Percentiles rank a stretch among this genome's conserved stretches.
These are phyloP conservation scores for Selenicereus undatus DNA, from an alignment of 148 eudicot genomes.

Conservation along the genomic window DNA sequence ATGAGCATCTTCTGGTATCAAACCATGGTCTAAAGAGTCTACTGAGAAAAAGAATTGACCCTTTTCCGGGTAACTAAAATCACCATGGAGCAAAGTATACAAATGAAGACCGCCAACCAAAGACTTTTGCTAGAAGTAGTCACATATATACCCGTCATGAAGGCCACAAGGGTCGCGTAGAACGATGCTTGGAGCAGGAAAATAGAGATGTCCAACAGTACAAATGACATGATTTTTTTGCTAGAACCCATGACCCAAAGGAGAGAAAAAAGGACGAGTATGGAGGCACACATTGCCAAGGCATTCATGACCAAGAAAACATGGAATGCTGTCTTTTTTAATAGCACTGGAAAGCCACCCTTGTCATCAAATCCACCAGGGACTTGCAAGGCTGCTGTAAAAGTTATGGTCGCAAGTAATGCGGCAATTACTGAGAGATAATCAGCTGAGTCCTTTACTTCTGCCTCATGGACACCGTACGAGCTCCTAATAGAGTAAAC, in stretches of 20 bases:
- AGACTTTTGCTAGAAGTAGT: background rate
- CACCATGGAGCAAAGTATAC: background rate
- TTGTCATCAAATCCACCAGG: conserved; percentile 12
- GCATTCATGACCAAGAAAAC: background rate
- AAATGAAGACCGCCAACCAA: conserved; percentile 5
- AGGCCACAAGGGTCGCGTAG: conserved; percentile 3
- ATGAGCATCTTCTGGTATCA: too few relatives aligned
- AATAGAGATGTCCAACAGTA: conserved; percentile 2
- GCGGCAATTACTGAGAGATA: conserved; percentile 15
- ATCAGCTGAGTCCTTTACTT: conserved; percentile 5
- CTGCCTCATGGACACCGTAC: conserved; percentile 8
- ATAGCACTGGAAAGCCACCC: background rate
- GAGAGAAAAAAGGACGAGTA: conserved; percentile 16
- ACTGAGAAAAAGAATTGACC: background rate
- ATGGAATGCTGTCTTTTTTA: background rate
- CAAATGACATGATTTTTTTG: background rate
- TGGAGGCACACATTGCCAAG: conserved; percentile 7
- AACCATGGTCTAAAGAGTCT: background rate
- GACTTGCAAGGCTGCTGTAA: conserved; percentile 15
- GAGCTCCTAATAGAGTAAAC: conserved; percentile 5
- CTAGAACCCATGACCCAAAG: conserved; percentile 15
- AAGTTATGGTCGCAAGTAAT: conserved; percentile 16
- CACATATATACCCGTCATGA: conserved; percentile 13
- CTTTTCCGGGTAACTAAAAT: background rate
- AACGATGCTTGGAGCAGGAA: conserved; percentile 9